Conservation (phyloP, 2,329 filamentous ascomycete species). For the Penicillium sp. region DNA sequence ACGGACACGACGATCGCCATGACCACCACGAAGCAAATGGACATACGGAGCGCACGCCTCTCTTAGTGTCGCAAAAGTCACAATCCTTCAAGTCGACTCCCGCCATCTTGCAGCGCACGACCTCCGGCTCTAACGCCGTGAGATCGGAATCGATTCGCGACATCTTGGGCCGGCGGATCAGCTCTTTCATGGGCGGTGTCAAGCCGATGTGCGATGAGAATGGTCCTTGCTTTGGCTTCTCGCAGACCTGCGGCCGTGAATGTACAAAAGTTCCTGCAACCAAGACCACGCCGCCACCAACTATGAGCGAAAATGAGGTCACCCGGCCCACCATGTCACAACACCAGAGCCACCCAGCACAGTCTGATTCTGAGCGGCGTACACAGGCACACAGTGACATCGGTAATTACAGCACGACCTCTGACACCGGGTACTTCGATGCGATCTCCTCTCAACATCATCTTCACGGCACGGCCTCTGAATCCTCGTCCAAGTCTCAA, state of each 20-base stretch:
- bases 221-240: conserved; percentile 61
- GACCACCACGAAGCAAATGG: conserved; percentile 13
- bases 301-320: conserved; percentile 13
- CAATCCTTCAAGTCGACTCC: conserved; percentile 24
- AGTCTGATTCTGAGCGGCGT: conserved; percentile 14
- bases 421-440: conserved; percentile 17
- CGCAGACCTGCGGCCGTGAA: conserved; percentile 60
- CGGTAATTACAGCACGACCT: background rate
- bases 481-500: conserved; percentile 9
- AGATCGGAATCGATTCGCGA: conserved; percentile 34
- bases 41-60: conserved; percentile 31
- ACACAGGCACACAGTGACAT: conserved; percentile 1
- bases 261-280: conserved; percentile 51
- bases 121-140: conserved; percentile 13
- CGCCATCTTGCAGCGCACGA: conserved; percentile 15
- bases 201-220: conserved; percentile 55
- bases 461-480: background rate
- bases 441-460: conserved; percentile 9
- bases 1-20: conserved; percentile 22
- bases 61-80: conserved; percentile 19
- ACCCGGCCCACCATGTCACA: conserved; percentile 14
- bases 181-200: conserved; percentile 49
- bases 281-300: conserved; percentile 6
- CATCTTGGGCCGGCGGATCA: conserved; percentile 43
- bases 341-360: conserved; percentile 17